These are phyloP conservation scores for Pythium chondricola DNA, from an alignment of 352 stramenopile genomes.

Conservation along the genomic window DNA sequence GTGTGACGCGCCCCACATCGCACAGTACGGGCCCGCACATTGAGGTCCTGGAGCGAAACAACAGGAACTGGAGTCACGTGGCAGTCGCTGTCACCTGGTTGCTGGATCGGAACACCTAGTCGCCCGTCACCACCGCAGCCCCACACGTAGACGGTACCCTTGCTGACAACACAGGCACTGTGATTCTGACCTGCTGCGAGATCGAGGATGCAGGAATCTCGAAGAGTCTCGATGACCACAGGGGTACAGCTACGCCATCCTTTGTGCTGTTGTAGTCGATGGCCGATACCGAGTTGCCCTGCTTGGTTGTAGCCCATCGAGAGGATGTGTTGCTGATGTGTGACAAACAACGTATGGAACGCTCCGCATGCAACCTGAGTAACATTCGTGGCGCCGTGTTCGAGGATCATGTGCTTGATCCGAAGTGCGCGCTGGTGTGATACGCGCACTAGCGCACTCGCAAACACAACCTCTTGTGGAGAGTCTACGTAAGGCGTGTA, in stretches of 20 bases:
- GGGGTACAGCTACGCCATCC: slow-evolving; percentile 67
- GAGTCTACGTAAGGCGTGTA: slow-evolving; percentile 32
- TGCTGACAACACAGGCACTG: slow-evolving; percentile 63
- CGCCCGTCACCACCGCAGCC: slow-evolving; percentile 65
- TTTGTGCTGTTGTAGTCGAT: slow-evolving; percentile 51
- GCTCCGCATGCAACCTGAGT: slow-evolving; percentile 62
- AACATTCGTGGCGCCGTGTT: slow-evolving; percentile 44
- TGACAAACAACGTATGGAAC: slow-evolving; percentile 69
- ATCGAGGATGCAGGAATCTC: slow-evolving; percentile 58
- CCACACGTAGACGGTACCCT: slow-evolving; percentile 72
- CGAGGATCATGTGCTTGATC: slow-evolving; percentile 49
- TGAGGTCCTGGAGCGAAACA: slow-evolving; percentile 28
- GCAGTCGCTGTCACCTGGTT: slow-evolving; percentile 23
- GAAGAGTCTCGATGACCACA: slow-evolving; percentile 36
- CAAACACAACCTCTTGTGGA: slow-evolving; percentile 54
- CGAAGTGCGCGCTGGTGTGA: slow-evolving; percentile 46
- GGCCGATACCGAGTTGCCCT: slow-evolving; percentile 58
- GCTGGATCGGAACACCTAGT: slow-evolving; percentile 27
- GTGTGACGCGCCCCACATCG: slow-evolving; percentile 66
- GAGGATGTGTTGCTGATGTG: slow-evolving; percentile 68
- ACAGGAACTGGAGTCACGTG: slow-evolving; percentile 30
- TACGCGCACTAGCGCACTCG: slow-evolving; percentile 27
- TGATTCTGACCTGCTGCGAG: slow-evolving; percentile 68
- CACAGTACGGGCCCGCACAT: slow-evolving; percentile 36
- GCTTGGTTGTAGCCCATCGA: slow-evolving; percentile 80